phyloP scores from a whole-genome alignment of 1,139 yeast genomes.

The Candida sanyaensis region DNA sequence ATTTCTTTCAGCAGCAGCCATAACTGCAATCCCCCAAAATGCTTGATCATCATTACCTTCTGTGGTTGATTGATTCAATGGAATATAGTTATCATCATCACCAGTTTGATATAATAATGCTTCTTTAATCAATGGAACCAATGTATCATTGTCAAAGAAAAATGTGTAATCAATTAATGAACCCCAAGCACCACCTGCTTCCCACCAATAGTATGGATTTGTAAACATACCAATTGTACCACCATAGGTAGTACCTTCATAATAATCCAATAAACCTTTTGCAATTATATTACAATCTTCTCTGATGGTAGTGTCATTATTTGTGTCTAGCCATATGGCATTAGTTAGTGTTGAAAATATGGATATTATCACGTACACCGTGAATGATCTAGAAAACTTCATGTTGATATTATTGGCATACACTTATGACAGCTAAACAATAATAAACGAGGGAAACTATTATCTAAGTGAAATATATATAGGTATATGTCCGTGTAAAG shows the following conservation, averaged over 20 bases:
- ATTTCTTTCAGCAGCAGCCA: slow-evolving; percentile 83
- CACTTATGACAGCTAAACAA: no score
- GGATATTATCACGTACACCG: slow-evolving; percentile 4
- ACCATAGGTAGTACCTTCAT: slow-evolving; percentile 64
- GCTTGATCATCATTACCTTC: slow-evolving; percentile 96
- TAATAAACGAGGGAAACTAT: no score
- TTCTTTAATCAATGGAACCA: slow-evolving; percentile 51
- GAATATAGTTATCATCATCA: slow-evolving; percentile 65
- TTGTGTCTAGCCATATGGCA: slow-evolving; percentile 37
- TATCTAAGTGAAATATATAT: no score
- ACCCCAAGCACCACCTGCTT: slow-evolving; percentile 89
- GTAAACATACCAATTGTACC: slow-evolving; percentile 78
- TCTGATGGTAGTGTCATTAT: slow-evolving; percentile 36
- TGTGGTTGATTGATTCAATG: slow-evolving; percentile 69
- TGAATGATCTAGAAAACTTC: slow-evolving; percentile 2
- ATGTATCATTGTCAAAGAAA: slow-evolving; percentile 64
- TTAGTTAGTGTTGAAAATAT: slow-evolving; percentile 8
- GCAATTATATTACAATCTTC: slow-evolving; percentile 59
- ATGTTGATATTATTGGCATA: neutral
- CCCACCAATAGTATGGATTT: slow-evolving; percentile 91
- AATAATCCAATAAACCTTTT: slow-evolving; percentile 70
- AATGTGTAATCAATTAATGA: slow-evolving; percentile 68
- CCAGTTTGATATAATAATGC: slow-evolving; percentile 72
- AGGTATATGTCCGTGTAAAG: neutral
- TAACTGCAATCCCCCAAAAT: slow-evolving; percentile 80